Conservation (phyloP, 2,329 filamentous ascomycete species). For the Thyridium curvatum region DNA sequence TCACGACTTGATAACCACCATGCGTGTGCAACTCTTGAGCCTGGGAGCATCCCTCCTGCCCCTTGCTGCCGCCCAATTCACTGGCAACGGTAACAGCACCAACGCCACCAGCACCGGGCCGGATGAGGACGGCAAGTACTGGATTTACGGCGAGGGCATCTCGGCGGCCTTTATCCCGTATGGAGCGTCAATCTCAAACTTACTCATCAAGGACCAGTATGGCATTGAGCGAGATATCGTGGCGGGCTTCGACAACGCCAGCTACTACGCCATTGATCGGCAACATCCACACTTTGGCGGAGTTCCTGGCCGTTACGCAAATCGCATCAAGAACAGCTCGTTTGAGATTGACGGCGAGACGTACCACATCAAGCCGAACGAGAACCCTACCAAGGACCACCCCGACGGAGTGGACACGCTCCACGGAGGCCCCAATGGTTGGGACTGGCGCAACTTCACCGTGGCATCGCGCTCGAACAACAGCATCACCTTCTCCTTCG, state of each 20-base stretch:
- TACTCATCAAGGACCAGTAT: constrained; percentile 63
- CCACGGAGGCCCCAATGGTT: constrained; percentile 64
- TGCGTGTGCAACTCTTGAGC: constrained; percentile 4
- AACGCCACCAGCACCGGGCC: constrained; percentile 15
- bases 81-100: constrained; percentile 12
- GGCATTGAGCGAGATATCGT: constrained; percentile 66
- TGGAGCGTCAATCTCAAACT: constrained; percentile 65
- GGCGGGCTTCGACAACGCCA: constrained; percentile 70
- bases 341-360: constrained; percentile 59
- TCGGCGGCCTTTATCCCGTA: constrained; percentile 67
- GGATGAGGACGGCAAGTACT: constrained; percentile 64
- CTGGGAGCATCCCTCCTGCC: constrained; percentile 23
- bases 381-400: constrained; percentile 44
- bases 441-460: constrained; percentile 75
- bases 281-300: constrained; percentile 66
- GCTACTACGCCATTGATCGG: constrained; percentile 57
- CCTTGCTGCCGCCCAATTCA: constrained; percentile 17
- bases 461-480: constrained; percentile 60
- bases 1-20: no score
- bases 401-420: constrained; percentile 56
- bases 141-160: constrained; percentile 61
- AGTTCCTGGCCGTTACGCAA: constrained; percentile 72
- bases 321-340: constrained; percentile 72
- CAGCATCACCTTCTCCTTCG: constrained; percentile 70
- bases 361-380: constrained; percentile 58